Percentiles rank a stretch among this genome's conserved stretches.
Evolutionary conservation across 2,329 filamentous ascomycete species (phyloP).

Genomic region (Colletotrichum cordylinicola): DNA sequence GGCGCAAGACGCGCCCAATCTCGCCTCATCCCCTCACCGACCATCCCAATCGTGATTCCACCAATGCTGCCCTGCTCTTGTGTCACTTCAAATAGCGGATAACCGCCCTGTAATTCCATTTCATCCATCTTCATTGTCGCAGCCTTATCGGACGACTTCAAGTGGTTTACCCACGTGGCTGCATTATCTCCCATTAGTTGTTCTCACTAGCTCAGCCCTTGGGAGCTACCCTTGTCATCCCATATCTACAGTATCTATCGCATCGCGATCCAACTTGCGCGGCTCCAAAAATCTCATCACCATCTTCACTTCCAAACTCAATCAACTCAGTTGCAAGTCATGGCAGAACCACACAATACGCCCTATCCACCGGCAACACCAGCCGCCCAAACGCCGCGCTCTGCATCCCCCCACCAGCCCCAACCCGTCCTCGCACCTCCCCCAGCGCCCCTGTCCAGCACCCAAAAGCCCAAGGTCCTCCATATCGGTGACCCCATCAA

Average conservation of each 20-base stretch:
- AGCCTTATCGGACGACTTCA: neutral
- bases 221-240: neutral
- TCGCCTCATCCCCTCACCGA: neutral
- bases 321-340: conserved; percentile 20
- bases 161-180: neutral
- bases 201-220: neutral
- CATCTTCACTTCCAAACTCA: too few species aligned
- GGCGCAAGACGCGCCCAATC: neutral
- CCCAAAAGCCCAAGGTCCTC: conserved; percentile 63
- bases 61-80: neutral
- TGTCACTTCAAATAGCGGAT: neutral
- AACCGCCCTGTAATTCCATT: neutral
- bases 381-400: conserved; percentile 43
- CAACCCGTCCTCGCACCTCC: conserved; percentile 26
- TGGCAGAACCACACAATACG: conserved; percentile 55
- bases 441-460: conserved; percentile 28
- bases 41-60: neutral
- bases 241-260: neutral
- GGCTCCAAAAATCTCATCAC: neutral
- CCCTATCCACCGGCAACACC: conserved; percentile 42
- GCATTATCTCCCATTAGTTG: neutral
- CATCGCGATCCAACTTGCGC: neutral
- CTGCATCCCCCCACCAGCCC: conserved; percentile 42
- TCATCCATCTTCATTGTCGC: neutral
- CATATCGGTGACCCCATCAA: conserved; percentile 73